Conservation (phyloP, 345 rosid genomes). For the Populus alba region DNA sequence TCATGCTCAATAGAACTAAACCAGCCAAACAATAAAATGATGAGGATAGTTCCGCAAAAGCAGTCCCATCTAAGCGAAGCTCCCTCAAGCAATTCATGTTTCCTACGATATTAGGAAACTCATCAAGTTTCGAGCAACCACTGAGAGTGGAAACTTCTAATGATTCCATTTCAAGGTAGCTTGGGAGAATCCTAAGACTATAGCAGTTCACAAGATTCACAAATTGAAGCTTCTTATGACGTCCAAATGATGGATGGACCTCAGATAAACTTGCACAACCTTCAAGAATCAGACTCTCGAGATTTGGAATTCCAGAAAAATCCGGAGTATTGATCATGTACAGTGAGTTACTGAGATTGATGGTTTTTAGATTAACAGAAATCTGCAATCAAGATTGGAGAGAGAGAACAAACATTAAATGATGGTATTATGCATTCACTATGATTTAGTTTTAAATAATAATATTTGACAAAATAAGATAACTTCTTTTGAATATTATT, state of each 20-base stretch:
- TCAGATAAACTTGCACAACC: conserved; percentile 21
- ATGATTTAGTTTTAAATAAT: too few relatives aligned
- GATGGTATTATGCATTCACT: background rate
- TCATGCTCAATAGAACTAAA: conserved; percentile 17
- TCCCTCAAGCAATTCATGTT: conserved; percentile 21
- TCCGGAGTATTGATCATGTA: background rate
- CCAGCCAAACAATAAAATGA: conserved; percentile 15
- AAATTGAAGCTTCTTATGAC: conserved; percentile 11
- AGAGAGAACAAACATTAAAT: background rate
- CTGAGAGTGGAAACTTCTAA: conserved; percentile 15
- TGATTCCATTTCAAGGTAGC: conserved; percentile 24
- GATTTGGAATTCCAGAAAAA: conserved; percentile 14
- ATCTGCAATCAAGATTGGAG: background rate
- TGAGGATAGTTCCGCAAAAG: conserved; percentile 23
- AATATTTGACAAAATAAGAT: too few relatives aligned
- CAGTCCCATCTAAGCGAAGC: conserved; percentile 28
- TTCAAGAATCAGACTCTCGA: conserved; percentile 30
- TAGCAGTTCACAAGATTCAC: conserved; percentile 27
- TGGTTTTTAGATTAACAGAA: background rate
- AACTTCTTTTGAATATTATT: too few relatives aligned
- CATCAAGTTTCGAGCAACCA: conserved; percentile 28
- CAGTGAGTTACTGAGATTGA: conserved; percentile 13
- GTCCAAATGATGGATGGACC: conserved; percentile 29
- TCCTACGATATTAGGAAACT: conserved; percentile 21
- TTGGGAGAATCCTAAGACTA: conserved; percentile 30